A percentile compares a stretch with the other conserved stretches of the same genome.
Evolutionary conservation across 2,329 filamentous ascomycete species (phyloP).

Genomic region (Proliferodiscus dingleyae): DNA sequence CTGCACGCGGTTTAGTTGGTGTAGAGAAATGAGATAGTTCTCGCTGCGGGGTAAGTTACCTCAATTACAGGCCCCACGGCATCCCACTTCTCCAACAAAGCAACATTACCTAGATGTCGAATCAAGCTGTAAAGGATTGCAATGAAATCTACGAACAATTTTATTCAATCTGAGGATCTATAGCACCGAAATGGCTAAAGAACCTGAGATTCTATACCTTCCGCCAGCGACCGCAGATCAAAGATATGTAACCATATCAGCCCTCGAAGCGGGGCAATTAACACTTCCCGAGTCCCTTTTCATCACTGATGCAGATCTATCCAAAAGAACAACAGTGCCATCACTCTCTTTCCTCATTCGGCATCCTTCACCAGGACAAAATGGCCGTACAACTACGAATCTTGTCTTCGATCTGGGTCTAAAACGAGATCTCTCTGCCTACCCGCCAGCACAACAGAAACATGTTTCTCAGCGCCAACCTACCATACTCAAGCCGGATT

Average conservation of each 20-base stretch:
- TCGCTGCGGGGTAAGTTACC: too few species aligned
- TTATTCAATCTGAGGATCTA: too few species aligned
- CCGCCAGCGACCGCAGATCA: slow-evolving; percentile 1
- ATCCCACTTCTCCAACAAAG: too few species aligned
- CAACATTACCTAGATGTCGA: too few species aligned
- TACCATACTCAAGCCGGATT: slow-evolving; percentile 40
- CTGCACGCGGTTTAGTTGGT: too few species aligned
- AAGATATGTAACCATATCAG: slow-evolving; percentile 33
- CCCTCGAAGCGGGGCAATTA: slow-evolving; percentile 37
- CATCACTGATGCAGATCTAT: slow-evolving; percentile 39
- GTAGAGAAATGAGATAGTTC: too few species aligned
- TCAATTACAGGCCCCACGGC: too few species aligned
- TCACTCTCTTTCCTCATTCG: slow-evolving; percentile 45
- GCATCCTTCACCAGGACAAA: slow-evolving; percentile 12
- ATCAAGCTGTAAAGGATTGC: too few species aligned
- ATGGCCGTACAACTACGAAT: slow-evolving; percentile 25
- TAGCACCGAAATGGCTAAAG: too few species aligned
- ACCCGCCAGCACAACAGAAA: slow-evolving; percentile 38
- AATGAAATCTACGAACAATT: too few species aligned
- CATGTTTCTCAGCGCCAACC: slow-evolving; percentile 44
- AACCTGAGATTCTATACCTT: not conserved
- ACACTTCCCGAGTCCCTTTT: slow-evolving; percentile 44
- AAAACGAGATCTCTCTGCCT: slow-evolving; percentile 40
- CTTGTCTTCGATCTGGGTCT: slow-evolving; percentile 52
- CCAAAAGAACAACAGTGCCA: slow-evolving; percentile 43